A percentile compares a stretch with the other conserved stretches of the same genome.
Conservation (phyloP, 768 basidiomycete species). For the Amyloporia xantha region DNA sequence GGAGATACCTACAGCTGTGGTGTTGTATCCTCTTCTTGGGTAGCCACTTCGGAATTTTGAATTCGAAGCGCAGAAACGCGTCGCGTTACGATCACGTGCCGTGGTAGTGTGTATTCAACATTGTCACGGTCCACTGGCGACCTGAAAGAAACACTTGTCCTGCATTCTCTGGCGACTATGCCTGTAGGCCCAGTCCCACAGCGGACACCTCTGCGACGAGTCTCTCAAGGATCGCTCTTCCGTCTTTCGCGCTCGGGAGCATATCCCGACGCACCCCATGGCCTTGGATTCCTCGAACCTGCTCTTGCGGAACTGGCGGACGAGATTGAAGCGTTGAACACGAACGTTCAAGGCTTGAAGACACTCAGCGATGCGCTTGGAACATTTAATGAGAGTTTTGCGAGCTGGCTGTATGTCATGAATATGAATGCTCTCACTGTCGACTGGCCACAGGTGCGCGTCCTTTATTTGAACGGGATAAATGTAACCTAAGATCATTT, state of each 20-base stretch:
- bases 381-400: conserved; percentile 89
- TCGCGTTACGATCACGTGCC: too few species aligned
- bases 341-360: conserved; percentile 67
- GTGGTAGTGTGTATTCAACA: too few species aligned
- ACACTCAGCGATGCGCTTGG: conserved; percentile 68
- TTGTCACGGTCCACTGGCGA: too few species aligned
- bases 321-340: conserved; percentile 75
- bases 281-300: conserved; percentile 79
- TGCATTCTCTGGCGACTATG: neutral
- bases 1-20: too few species aligned
- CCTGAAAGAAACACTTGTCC: too few species aligned
- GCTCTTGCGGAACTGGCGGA: conserved; percentile 83
- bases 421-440: conserved; percentile 94
- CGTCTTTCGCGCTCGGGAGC: conserved; percentile 73
- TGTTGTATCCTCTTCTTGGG: too few species aligned
- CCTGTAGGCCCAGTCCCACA: neutral
- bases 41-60: too few species aligned
- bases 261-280: conserved; percentile 71
- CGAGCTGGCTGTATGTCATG: conserved; percentile 86
- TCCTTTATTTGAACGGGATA: neutral
- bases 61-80: too few species aligned
- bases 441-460: conserved; percentile 70
- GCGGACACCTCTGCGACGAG: conserved; percentile 72
- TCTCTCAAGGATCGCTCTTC: conserved; percentile 89
- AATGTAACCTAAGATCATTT: neutral